Evolutionary conservation across 1,284 basidiomycete genomes (phyloP).

Genomic region (Austroboletus niveus): DNA sequence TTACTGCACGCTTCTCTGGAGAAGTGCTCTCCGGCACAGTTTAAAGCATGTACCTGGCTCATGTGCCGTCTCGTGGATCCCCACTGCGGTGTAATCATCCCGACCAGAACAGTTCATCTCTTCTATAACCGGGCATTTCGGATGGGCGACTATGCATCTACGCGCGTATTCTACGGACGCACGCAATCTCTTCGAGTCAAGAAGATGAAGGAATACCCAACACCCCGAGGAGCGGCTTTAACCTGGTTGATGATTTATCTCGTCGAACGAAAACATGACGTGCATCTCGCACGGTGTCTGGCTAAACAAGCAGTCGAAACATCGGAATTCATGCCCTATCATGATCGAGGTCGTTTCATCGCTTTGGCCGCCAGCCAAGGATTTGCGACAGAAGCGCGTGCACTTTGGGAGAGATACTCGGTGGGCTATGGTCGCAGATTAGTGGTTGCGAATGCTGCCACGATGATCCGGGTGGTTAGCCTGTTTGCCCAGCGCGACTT

Average conservation of each 20-base stretch:
- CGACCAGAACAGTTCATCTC: conserved; percentile 40
- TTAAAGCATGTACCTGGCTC: conserved; percentile 33
- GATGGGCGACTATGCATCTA: conserved; percentile 29
- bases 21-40: conserved; percentile 26
- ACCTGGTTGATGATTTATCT: conserved; percentile 53
- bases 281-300: conserved; percentile 42
- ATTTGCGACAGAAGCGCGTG: conserved; percentile 45
- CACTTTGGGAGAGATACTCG: conserved; percentile 56
- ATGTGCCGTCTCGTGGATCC: conserved; percentile 29
- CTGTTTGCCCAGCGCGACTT: conserved; percentile 43
- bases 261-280: conserved; percentile 36
- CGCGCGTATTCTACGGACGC: conserved; percentile 41
- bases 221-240: conserved; percentile 45
- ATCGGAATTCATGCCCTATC: conserved; percentile 39
- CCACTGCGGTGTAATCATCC: conserved; percentile 32
- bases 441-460: conserved; percentile 44
- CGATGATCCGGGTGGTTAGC: conserved; percentile 57
- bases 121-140: conserved; percentile 44
- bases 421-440: conserved; percentile 39
- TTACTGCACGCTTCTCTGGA: conserved; percentile 41
- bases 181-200: conserved; percentile 35
- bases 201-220: conserved; percentile 40
- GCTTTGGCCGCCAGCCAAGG: conserved; percentile 44
- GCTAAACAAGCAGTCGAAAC: conserved; percentile 46
- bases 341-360: conserved; percentile 49